Conservation (phyloP, 257 asterid species). For the Jasminum sambac region DNA sequence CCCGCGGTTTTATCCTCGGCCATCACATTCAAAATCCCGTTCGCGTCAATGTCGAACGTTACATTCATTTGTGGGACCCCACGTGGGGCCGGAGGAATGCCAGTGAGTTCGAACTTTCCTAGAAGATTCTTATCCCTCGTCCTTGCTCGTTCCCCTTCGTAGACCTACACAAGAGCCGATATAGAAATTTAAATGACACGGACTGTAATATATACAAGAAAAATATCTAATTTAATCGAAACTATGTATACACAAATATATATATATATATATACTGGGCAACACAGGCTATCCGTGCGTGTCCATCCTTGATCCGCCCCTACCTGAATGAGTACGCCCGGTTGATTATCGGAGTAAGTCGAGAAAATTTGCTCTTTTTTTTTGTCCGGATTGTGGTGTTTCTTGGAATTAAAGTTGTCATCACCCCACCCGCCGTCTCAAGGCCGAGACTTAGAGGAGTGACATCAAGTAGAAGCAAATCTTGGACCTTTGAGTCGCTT, state of each 20-base stretch:
- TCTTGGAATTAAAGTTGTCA: slow-evolving; percentile 50
- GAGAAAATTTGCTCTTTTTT: slow-evolving; percentile 58
- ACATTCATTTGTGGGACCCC: slow-evolving; percentile 61
- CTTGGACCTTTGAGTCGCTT: slow-evolving; percentile 52
- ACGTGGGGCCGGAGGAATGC: slow-evolving; percentile 62
- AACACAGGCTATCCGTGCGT: too few species aligned
- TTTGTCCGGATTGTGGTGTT: slow-evolving; percentile 57
- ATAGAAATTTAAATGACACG: too few species aligned
- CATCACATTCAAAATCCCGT: slow-evolving; percentile 46
- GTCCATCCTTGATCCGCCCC: too few species aligned
- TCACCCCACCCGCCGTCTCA: slow-evolving; percentile 59
- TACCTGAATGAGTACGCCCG: slow-evolving; percentile 60
- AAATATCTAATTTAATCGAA: too few species aligned
- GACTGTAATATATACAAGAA: too few species aligned
- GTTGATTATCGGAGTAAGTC: slow-evolving; percentile 52
- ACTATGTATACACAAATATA: too few species aligned
- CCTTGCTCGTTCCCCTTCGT: slow-evolving; percentile 56
- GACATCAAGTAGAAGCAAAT: slow-evolving; percentile 48
- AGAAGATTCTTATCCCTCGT: slow-evolving; percentile 50
- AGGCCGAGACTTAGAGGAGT: slow-evolving; percentile 52
- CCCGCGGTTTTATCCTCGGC: slow-evolving; percentile 63
- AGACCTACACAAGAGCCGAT: slow-evolving; percentile 39
- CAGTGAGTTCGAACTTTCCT: slow-evolving; percentile 53
- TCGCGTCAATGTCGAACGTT: slow-evolving; percentile 51
- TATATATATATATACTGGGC: too few species aligned